Percentiles rank a stretch among this genome's conserved stretches.
phyloP scores from a whole-genome alignment of 768 basidiomycete species.

The Boletus speciosus region DNA sequence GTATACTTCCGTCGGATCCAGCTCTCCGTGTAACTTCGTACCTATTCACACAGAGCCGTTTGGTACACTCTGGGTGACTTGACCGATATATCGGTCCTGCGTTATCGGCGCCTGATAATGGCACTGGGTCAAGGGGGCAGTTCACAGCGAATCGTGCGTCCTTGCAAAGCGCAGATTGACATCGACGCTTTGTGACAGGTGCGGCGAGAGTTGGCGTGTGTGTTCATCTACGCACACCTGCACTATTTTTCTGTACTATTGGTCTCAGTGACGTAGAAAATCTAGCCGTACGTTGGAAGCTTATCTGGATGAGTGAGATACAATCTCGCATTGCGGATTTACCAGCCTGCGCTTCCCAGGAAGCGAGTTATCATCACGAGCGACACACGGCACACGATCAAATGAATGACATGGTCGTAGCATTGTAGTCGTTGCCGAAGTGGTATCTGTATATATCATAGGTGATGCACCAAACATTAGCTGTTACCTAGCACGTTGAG shows the following conservation, averaged over 20 bases:
- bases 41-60: too few relatives aligned
- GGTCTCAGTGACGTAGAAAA: neutral
- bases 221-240: neutral
- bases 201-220: neutral
- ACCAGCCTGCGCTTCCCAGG: neutral
- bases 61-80: too few relatives aligned
- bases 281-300: neutral
- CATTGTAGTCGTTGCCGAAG: neutral
- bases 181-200: neutral
- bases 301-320: neutral
- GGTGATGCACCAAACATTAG: conserved; percentile 27
- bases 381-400: neutral
- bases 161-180: neutral
- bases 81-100: neutral
- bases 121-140: neutral
- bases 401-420: neutral
- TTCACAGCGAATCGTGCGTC: neutral
- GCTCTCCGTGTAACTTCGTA: neutral
- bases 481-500: neutral
- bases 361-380: neutral
- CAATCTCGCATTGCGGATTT: neutral
- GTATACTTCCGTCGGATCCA: neutral
- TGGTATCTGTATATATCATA: conserved; percentile 10
- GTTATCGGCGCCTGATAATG: neutral
- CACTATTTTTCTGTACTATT: neutral